Conservation (phyloP, 208 protist genomes). For the Crithidia sp. region DNA sequence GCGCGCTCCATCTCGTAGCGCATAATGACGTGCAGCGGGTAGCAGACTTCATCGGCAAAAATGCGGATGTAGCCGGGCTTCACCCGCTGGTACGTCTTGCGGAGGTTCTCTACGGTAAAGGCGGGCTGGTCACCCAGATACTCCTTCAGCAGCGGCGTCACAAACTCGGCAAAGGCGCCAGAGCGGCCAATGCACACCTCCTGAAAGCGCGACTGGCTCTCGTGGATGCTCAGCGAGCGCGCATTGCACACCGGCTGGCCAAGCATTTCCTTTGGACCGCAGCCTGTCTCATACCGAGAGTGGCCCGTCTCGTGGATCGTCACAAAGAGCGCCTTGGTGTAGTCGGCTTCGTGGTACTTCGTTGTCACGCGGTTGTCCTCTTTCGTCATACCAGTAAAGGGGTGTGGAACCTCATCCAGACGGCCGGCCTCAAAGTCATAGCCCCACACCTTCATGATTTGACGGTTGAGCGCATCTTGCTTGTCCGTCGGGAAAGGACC, state of each 20-base stretch:
- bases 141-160: conserved; percentile 51
- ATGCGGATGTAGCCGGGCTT: conserved; percentile 83
- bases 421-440: conserved; percentile 85
- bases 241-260: conserved; percentile 66
- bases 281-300: conserved; percentile 87
- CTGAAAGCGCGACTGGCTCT: conserved; percentile 89
- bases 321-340: conserved; percentile 54
- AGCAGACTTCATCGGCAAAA: conserved; percentile 90
- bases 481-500: conserved; percentile 51
- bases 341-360: conserved; percentile 59
- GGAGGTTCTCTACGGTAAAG: conserved; percentile 64
- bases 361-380: conserved; percentile 90
- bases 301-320: conserved; percentile 91
- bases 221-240: conserved; percentile 81
- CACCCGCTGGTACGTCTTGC: conserved; percentile 45
- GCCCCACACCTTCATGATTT: conserved; percentile 69
- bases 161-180: conserved; percentile 57
- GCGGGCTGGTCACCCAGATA: conserved; percentile 63
- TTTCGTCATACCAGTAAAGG: conserved; percentile 81
- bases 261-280: conserved; percentile 56
- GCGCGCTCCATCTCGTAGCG: conserved; percentile 91
- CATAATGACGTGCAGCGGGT: conserved; percentile 90
- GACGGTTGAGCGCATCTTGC: conserved; percentile 62
- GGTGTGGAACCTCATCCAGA: conserved; percentile 82
- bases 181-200: conserved; percentile 72